phyloP scores from a whole-genome alignment of 495 filamentous ascomycete species.

The Annulohypoxylon moriforme region DNA sequence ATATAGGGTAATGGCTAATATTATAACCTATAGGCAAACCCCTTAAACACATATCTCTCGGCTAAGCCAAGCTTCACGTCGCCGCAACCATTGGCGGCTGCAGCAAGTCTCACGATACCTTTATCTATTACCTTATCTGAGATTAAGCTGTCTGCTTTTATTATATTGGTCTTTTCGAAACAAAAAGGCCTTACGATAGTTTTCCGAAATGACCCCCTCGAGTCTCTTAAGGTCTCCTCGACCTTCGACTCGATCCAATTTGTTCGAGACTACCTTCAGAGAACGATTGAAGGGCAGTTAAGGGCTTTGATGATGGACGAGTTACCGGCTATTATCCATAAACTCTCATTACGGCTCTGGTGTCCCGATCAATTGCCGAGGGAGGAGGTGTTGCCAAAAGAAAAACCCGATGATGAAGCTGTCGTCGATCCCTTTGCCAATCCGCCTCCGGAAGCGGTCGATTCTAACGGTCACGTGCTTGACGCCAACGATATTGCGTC shows the following conservation, averaged over 20 bases:
- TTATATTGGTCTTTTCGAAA: constrained; percentile 95
- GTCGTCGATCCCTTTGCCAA: constrained; percentile 82
- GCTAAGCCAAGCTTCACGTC: constrained; percentile 93
- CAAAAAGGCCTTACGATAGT: constrained; percentile 97
- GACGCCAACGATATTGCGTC: constrained; percentile 78
- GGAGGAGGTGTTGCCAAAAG: constrained; percentile 61
- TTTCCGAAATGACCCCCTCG: constrained; percentile 96
- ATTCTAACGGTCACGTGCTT: constrained; percentile 78
- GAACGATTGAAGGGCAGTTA: constrained; percentile 94
- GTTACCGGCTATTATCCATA: constrained; percentile 93
- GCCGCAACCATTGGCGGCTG: constrained; percentile 90
- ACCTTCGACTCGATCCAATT: constrained; percentile 99
- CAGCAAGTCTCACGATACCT: constrained; percentile 93
- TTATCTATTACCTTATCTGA: constrained; percentile 96
- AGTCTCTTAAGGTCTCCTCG: constrained; percentile 97
- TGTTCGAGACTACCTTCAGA: constrained; percentile 95
- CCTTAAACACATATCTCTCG: constrained; percentile 92
- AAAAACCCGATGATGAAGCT: constrained; percentile 58
- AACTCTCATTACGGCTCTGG: constrained; percentile 89
- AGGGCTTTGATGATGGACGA: constrained; percentile 97
- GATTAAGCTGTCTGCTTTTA: constrained; percentile 96
- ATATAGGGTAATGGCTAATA: constrained; percentile 59
- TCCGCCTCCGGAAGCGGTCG: constrained; percentile 80
- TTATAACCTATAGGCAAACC: constrained; percentile 77
- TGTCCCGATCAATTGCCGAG: constrained; percentile 82